Conservation (phyloP, 805 yeast species). For the Cyberlindnera subsufficiens region DNA sequence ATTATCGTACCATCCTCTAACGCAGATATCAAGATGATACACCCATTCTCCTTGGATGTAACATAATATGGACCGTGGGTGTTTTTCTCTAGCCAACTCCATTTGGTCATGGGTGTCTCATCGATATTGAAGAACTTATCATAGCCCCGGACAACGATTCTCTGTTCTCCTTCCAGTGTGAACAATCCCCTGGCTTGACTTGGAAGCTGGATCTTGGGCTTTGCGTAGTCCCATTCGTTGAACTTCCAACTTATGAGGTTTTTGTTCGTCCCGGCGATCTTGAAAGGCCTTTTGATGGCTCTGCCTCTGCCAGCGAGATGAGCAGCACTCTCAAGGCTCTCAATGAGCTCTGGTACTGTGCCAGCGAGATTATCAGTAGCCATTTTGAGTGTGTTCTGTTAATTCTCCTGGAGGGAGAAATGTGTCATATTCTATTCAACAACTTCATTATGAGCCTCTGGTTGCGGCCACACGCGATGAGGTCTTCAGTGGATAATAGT, state of each 20-base stretch:
- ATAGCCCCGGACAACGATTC: slow-evolving; percentile 78
- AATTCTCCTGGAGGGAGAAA: too few relatives aligned
- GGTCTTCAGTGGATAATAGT: too few relatives aligned
- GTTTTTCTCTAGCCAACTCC: slow-evolving; percentile 35
- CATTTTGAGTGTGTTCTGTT: slow-evolving; percentile 1
- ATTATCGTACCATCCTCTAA: slow-evolving; percentile 67
- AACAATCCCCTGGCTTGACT: slow-evolving; percentile 82
- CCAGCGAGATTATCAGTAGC: slow-evolving; percentile 1
- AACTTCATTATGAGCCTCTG: too few relatives aligned
- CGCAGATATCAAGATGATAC: slow-evolving; percentile 81
- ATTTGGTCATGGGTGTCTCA: slow-evolving; percentile 53
- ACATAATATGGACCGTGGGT: slow-evolving; percentile 76
- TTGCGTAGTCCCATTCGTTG: slow-evolving; percentile 83
- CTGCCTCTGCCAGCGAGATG: slow-evolving; percentile 23
- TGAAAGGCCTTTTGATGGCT: slow-evolving; percentile 25
- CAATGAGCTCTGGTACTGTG: slow-evolving; percentile 7
- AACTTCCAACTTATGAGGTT: slow-evolving; percentile 64
- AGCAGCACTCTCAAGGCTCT: slow-evolving; percentile 11
- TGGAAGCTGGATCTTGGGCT: slow-evolving; percentile 48
- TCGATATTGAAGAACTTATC: slow-evolving; percentile 86
- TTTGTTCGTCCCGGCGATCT: slow-evolving; percentile 15
- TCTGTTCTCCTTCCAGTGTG: slow-evolving; percentile 34
- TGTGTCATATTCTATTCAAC: too few relatives aligned
- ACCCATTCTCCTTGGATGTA: slow-evolving; percentile 89
- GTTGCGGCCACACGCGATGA: too few relatives aligned